Percentiles rank a stretch among this genome's conserved stretches.
These are phyloP conservation scores for Staphylotrichum longicolle DNA, from an alignment of 495 filamentous ascomycete genomes.

Conservation along the genomic window DNA sequence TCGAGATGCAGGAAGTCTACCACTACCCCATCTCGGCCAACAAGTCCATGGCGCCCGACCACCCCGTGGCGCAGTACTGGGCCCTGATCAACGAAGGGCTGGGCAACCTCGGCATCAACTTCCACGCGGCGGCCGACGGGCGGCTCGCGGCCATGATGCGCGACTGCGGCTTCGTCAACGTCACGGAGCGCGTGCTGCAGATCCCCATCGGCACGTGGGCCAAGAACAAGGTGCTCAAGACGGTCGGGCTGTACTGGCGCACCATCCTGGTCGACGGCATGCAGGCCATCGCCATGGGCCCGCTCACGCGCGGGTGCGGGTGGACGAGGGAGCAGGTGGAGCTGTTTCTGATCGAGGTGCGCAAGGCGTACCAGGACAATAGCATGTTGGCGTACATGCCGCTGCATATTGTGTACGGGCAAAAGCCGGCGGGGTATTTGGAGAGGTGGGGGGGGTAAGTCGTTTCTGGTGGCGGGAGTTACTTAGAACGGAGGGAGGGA, in stretches of 20 bases:
- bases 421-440: conserved; percentile 41
- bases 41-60: conserved; percentile 47
- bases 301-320: conserved; percentile 56
- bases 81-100: conserved; percentile 44
- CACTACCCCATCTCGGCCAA: conserved; percentile 52
- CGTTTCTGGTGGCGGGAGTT: not conserved
- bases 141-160: conserved; percentile 49
- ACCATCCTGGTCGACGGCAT: conserved; percentile 60
- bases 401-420: conserved; percentile 50
- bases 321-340: conserved; percentile 50
- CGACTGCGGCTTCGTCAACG: conserved; percentile 58
- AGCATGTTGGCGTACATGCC: conserved; percentile 49
- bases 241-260: conserved; percentile 57
- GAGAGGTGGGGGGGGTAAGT: not conserved
- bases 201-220: conserved; percentile 68
- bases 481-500: no score
- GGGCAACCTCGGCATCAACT: conserved; percentile 48
- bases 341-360: conserved; percentile 45
- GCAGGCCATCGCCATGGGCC: conserved; percentile 60
- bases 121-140: conserved; percentile 50
- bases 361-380: conserved; percentile 47
- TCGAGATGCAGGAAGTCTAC: conserved; percentile 58
- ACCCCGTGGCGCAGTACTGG: conserved; percentile 53
- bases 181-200: conserved; percentile 58
- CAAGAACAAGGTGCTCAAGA: conserved; percentile 59